Evolutionary conservation across 2,329 filamentous ascomycete species (phyloP), one percentile per base, ranked within the genome.

Genomic region (Penicillium corylophilum): DNA sequence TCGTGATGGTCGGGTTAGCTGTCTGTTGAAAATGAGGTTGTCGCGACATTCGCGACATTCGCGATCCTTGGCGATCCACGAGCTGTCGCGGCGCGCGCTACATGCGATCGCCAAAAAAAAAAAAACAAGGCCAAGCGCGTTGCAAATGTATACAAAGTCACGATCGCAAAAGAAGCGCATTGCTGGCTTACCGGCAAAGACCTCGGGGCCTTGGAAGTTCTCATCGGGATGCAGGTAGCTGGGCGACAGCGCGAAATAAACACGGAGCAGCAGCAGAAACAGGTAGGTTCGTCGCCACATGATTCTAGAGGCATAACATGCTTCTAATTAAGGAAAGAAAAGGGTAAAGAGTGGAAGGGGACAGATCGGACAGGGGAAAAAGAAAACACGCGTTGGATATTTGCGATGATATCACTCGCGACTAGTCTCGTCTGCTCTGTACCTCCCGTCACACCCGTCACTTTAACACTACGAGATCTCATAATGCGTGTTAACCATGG

Each of bases 191-290:
- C 93, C 93, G 67, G 93, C 92, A 67, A 97, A 94, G 59, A 97
- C 87, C 78, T 99, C 94, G 15, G 94, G 94, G 31, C 94, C 94
- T 76, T 99, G 94, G 67, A 99, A 99, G 78, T 97, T 94, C 80
- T 99, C 94, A 77, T 99, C 94, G 5, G 94, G 94, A 72, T 99
- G 94, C 42, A 99, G 83, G 73, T 99, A 99, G 79, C 93, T 97
- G 53, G 94, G 89, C 57, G 88, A 92, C 59, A 97, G 77, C 54
- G 94, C 93, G 71, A 97, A 93, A 82, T 93, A 97, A 67, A 97
- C 81, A 73, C 94, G 88, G 66, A 96, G 84, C 62, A 94, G 78
- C 66, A 95, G 80, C 64, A 99, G 80, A 50, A 95, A 76, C 57
- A 97, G 79, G 75, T 96, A 96, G 57, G 86, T 83, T 73, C 92